Evolutionary conservation across 1,139 yeast genomes (phyloP), one percentile per base, ranked within the genome.

Genomic region (Meyerozyma elateridarum): DNA sequence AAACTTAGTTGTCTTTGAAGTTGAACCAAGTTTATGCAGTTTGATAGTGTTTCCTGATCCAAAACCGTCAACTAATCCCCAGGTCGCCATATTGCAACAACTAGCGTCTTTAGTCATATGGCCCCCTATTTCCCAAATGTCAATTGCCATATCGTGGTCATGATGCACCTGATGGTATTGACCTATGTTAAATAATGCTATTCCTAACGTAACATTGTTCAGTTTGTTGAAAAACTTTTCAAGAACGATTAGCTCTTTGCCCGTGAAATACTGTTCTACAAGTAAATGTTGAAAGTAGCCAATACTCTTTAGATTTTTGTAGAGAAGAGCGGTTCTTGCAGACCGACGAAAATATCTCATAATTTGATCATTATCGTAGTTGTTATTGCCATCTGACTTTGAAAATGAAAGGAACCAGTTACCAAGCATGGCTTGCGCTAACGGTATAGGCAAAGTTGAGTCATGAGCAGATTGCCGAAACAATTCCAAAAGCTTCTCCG

Each of bases 391-490:
- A 4, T 30, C 24, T 26, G 39, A 44, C 17, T 36, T 32, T 34
- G 40, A 37, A 34, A 28, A 53, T 16, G 50, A 35, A 17, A 49
- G 35, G 7, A 48, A 42, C 56, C 54, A 53, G 25, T 44, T 48
- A 6, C 53, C 56, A 32, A 48, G 50, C 45, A 53, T 44, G 11
- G 54, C 42, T 20, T 49, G 49, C 5, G 56, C 54, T 15, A 52
- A 36, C 6, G 58, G 57, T 16, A 52, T 41, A 24, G 48, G 45
- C 8, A 51, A 36, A 1, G 51, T 50, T 6, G 35, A 27, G 5
- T 32, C 27, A 22, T 37, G 43, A 17, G 54, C 52, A 21, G 38
- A 46, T 6, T 15, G 15, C 18, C 46, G 45, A 22, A 52, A 44
- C 4, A 35, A 30, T 22, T 49, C 41, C 19, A 44, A 48, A 6